Evolutionary conservation across 805 yeast species (phyloP), one percentile per base, ranked within the genome.

Genomic region (Pichia cephalocereana): DNA sequence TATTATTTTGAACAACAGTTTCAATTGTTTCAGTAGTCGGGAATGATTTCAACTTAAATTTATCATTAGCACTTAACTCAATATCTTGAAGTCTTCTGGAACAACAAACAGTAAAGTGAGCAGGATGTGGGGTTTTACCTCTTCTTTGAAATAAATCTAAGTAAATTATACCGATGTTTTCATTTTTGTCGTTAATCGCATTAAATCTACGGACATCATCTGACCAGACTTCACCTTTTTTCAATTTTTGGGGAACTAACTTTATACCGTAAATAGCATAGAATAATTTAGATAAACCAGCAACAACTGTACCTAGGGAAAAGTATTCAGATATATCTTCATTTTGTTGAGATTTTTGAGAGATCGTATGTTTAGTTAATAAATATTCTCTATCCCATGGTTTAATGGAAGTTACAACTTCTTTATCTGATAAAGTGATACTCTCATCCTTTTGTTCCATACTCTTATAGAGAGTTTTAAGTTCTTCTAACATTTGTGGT

Each of bases 91-190:
- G 76, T 58, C 80, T 78, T 55, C 98, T 75, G n/a, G 96, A 86
- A 59, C 98, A 93, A 52, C 93, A 88, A 8, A 93, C 86, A 0
- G 98, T 93, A 67, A 87, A 93, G 66, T 93, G 99, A 0, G 98
- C 95, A 1, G 99, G 97, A 50, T 83, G 80, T 1, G 87, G 81
- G 1, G 85, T 78, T 63, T 86, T 86, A 14, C 83, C 83, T 9
- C 71, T 73, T 46, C 96, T 74, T 53, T 84, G 83, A 70, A 91
- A 86, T 46, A 93, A 71, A 63, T 93, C 99, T 56, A 95, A 77
- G 62, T 93, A 93, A 27, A 93, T 79, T 44, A 83, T 77, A 2
- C 98, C 99, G 40, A 86, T 73, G 28, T 81, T 61, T 0, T 81
- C 84, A 34, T 79, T 75, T 0, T 67, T 63, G 37, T 81, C 82